Evolutionary conservation across 2,329 filamentous ascomycete genomes (phyloP).

Genomic region (Diaporthe ampelina): DNA sequence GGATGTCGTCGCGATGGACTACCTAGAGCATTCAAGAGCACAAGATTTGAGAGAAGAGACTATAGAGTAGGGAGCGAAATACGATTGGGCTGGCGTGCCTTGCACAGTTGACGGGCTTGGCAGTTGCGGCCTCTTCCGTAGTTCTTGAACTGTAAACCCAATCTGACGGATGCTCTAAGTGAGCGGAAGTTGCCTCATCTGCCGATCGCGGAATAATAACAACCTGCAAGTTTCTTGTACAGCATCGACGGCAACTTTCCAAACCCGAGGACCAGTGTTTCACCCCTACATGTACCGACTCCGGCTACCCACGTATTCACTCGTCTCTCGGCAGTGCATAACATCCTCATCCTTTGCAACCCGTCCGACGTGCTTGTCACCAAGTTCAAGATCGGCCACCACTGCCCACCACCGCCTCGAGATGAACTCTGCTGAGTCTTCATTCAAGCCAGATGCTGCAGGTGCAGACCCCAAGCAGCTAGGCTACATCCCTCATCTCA

Average conservation of each 20-base stretch:
- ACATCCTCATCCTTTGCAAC: neutral
- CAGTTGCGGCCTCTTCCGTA: neutral
- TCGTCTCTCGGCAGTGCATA: neutral
- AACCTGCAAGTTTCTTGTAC: neutral
- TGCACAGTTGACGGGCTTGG: neutral
- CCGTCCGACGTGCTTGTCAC: constrained; percentile 6
- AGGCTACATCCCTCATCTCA: constrained; percentile 68
- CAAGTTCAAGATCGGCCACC: neutral
- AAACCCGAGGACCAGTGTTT: neutral
- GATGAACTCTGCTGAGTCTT: constrained; percentile 60
- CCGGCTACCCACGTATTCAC: neutral
- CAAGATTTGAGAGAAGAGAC: neutral
- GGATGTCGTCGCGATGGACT: neutral
- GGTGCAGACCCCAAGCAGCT: constrained; percentile 58
- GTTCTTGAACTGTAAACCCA: neutral
- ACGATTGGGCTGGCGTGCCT: neutral
- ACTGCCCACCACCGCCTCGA: constrained; percentile 29
- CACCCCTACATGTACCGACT: constrained; percentile 9
- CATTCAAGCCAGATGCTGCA: constrained; percentile 56
- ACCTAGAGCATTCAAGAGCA: neutral
- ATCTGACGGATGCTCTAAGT: constrained; percentile 3
- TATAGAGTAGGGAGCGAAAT: neutral
- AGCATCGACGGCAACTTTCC: neutral
- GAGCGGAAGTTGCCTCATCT: neutral
- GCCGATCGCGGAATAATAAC: constrained; percentile 18